phyloP scores from a whole-genome alignment of 805 yeast genomes.

The Scheffersomyces ergatensis region DNA sequence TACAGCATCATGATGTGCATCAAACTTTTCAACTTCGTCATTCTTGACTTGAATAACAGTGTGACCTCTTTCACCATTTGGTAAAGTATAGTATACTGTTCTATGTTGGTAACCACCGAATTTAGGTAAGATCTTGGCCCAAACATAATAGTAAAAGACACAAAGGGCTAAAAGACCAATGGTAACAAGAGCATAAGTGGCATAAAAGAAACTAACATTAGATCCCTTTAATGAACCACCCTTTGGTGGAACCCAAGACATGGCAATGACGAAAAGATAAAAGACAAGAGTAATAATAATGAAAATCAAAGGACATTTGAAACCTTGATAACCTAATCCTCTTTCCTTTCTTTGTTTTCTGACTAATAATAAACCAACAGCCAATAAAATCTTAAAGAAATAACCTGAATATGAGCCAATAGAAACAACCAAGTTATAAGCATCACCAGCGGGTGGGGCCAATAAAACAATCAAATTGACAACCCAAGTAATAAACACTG shows the following conservation, averaged over 20 bases:
- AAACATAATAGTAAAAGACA: conserved; percentile 30
- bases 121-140: conserved; percentile 35
- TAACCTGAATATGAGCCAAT: conserved; percentile 26
- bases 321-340: conserved; percentile 33
- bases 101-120: conserved; percentile 31
- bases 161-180: conserved; percentile 32
- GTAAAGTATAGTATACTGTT: conserved; percentile 23
- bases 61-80: conserved; percentile 39
- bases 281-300: conserved; percentile 29
- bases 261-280: conserved; percentile 37
- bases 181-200: conserved; percentile 38
- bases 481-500: conserved; percentile 20
- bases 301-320: conserved; percentile 31
- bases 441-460: conserved; percentile 36
- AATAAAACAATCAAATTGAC: conserved; percentile 24
- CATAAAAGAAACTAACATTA: conserved; percentile 42
- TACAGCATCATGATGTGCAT: conserved; percentile 16
- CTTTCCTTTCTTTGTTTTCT: conserved; percentile 26
- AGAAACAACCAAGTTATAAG: conserved; percentile 30
- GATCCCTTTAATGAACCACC: conserved; percentile 35
- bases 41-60: conserved; percentile 33
- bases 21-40: conserved; percentile 32
- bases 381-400: conserved; percentile 23
- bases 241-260: conserved; percentile 43
- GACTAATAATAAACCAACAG: conserved; percentile 24